Conservation (phyloP, 495 filamentous ascomycete genomes). For the Entonaema liquescens region DNA sequence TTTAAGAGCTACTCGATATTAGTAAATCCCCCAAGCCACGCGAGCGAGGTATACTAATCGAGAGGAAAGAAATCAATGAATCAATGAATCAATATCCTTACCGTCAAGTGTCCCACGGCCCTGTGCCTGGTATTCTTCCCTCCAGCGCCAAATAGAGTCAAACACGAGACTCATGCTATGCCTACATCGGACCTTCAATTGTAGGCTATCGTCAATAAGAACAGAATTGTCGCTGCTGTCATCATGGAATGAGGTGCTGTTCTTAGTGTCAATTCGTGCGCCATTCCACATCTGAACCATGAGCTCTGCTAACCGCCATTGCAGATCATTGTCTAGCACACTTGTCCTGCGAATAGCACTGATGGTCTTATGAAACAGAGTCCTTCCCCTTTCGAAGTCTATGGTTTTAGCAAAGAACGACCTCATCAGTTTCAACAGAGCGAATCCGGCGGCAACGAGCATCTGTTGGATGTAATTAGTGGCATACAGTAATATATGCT, state of each 20-base stretch:
- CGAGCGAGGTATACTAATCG: constrained; percentile 25
- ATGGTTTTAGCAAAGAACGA: constrained; percentile 81
- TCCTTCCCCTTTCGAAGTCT: constrained; percentile 76
- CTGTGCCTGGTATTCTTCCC: constrained; percentile 83
- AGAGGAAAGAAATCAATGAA: constrained; percentile 20
- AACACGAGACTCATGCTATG: constrained; percentile 95
- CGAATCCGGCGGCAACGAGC: constrained; percentile 87
- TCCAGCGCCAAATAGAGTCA: constrained; percentile 93
- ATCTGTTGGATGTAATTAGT: constrained; percentile 93
- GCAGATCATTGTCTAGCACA: constrained; percentile 83
- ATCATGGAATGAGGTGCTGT: constrained; percentile 47
- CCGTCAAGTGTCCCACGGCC: constrained; percentile 81
- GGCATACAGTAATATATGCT: constrained; percentile 69
- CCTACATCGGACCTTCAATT: constrained; percentile 85
- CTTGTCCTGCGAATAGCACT: constrained; percentile 78
- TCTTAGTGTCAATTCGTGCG: constrained; percentile 63
- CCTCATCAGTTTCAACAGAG: constrained; percentile 83
- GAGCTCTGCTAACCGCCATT: constrained; percentile 85
- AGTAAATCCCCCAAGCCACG: constrained; percentile 40
- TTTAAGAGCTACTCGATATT: constrained; percentile 70
- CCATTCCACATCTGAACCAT: constrained; percentile 92
- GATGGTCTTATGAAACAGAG: constrained; percentile 79
- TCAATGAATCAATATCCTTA: no score
- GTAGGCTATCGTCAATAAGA: constrained; percentile 73
- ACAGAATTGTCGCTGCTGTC: constrained; percentile 52